Percentiles rank a stretch among this genome's conserved stretches.
Conservation (phyloP, 768 basidiomycete genomes). For the Gloeopeniophorella convolvens region DNA sequence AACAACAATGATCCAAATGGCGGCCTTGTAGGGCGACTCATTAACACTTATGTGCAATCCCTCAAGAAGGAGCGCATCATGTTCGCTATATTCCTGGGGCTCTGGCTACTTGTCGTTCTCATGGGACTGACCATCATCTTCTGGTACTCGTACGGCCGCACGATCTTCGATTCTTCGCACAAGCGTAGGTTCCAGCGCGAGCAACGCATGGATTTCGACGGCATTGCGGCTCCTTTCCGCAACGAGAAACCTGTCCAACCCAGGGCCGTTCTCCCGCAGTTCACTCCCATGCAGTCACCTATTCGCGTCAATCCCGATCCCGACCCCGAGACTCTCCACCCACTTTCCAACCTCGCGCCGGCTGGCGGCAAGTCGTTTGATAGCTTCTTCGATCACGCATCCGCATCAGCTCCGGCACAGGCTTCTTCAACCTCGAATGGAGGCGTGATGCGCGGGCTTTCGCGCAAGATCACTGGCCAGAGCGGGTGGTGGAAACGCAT, state of each 20-base stretch:
- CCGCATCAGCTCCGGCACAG: constrained; percentile 20
- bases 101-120: constrained; percentile 81
- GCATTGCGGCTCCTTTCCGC: constrained; percentile 14
- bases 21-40: constrained; percentile 65
- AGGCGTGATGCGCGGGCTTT: constrained; percentile 3
- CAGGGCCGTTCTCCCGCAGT: constrained; percentile 29
- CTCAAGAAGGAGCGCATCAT: constrained; percentile 79
- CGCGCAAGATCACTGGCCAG: constrained; percentile 22
- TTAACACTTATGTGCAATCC: constrained; percentile 63
- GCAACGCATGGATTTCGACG: constrained; percentile 23
- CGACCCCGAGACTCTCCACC: constrained; percentile 28
- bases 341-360: constrained; percentile 24
- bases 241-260: constrained; percentile 21
- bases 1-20: constrained; percentile 39
- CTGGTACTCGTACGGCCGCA: constrained; percentile 62
- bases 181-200: constrained; percentile 28
- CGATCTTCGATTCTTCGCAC: constrained; percentile 38
- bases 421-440: background rate
- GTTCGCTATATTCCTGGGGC: constrained; percentile 73
- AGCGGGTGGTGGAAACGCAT: constrained; percentile 16
- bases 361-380: constrained; percentile 39
- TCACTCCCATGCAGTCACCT: background rate
- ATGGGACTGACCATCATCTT: constrained; percentile 67
- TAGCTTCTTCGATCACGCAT: constrained; percentile 35
- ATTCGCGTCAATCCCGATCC: constrained; percentile 44